phyloP scores from a whole-genome alignment of 140 eudicot genomes.

The Anethum foeniculum region DNA sequence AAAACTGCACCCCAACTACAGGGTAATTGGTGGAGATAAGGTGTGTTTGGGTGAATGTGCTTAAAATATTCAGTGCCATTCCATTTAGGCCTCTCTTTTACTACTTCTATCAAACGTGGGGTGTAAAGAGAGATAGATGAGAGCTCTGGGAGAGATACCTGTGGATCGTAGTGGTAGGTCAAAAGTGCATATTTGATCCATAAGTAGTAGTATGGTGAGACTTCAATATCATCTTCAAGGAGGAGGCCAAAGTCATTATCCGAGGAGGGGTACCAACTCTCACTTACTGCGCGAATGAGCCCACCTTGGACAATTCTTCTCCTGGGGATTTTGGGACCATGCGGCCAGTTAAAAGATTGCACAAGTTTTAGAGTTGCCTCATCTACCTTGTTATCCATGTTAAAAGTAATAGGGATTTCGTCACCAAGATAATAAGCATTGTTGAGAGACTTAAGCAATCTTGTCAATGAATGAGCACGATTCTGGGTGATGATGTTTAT shows the following conservation, averaged over 20 bases:
- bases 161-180: constrained; percentile 92
- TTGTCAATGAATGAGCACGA: constrained; percentile 58
- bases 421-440: constrained; percentile 77
- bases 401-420: constrained; percentile 73
- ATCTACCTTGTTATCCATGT: constrained; percentile 90
- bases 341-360: constrained; percentile 72
- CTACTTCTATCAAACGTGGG: constrained; percentile 80
- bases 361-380: constrained; percentile 67
- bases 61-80: constrained; percentile 78
- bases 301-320: constrained; percentile 95
- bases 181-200: constrained; percentile 87
- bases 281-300: constrained; percentile 86
- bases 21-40: constrained; percentile 86
- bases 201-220: constrained; percentile 81
- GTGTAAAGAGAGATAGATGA: constrained; percentile 86
- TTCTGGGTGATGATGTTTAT: constrained; percentile 85
- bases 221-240: constrained; percentile 90
- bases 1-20: constrained; percentile 98
- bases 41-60: constrained; percentile 88
- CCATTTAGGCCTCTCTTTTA: constrained; percentile 95
- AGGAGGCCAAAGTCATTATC: constrained; percentile 84
- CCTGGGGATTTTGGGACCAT: constrained; percentile 60
- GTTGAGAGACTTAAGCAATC: constrained; percentile 68
- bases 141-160: constrained; percentile 85
- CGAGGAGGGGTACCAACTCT: constrained; percentile 93